Conservation (phyloP, 2,329 filamentous ascomycete species). For the Cordyceps tenuipes region DNA sequence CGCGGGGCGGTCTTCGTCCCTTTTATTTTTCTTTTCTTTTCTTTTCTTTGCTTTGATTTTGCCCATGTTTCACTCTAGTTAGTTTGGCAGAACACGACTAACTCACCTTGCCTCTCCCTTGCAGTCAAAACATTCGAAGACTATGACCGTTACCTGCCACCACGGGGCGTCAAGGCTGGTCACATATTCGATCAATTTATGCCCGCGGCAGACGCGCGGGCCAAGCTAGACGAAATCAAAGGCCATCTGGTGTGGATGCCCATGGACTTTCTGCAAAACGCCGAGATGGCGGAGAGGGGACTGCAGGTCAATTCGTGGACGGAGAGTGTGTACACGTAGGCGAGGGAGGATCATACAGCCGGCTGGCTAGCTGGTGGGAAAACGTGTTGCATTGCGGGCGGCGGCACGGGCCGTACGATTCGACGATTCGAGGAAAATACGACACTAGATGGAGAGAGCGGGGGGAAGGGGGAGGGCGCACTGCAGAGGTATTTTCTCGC, state of each 20-base stretch:
- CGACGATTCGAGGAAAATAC: neutral
- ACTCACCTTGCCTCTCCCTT: neutral
- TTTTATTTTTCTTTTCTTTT: too few relatives aligned
- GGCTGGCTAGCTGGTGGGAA: neutral
- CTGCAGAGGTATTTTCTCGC: neutral
- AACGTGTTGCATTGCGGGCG: neutral
- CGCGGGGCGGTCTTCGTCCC: neutral
- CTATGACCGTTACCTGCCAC: conserved; percentile 70
- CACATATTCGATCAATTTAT: conserved; percentile 79
- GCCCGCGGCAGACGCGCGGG: conserved; percentile 61
- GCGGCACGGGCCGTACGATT: neutral
- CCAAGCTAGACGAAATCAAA: conserved; percentile 69
- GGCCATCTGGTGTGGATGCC: conserved; percentile 95
- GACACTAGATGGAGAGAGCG: neutral
- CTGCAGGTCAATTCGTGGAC: conserved; percentile 80
- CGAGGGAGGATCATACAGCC: neutral
- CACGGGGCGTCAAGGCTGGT: conserved; percentile 65
- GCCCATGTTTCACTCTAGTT: too few relatives aligned
- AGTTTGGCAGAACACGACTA: too few relatives aligned
- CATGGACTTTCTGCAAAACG: conserved; percentile 75
- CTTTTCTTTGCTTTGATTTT: neutral
- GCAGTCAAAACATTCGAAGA: conserved; percentile 79
- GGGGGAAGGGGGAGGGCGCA: too few relatives aligned
- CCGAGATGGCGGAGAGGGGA: conserved; percentile 82
- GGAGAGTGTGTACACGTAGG: conserved; percentile 72